Evolutionary conservation across 2,329 filamentous ascomycete genomes (phyloP).

Genomic region (Phoma sp.): DNA sequence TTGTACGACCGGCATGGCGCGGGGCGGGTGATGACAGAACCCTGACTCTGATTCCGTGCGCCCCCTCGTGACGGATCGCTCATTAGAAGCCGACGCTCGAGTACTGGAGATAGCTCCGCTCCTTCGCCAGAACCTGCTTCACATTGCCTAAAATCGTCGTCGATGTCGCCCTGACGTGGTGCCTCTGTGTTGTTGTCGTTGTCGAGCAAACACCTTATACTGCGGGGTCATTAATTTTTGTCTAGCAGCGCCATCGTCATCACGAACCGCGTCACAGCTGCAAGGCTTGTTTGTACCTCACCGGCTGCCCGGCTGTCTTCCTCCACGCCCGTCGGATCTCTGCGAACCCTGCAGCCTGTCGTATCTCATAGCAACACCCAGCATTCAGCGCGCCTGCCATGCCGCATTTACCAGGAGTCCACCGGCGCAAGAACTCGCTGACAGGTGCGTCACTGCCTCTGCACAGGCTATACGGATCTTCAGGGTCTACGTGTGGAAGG

Average conservation of each 20-base stretch:
- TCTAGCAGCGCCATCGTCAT: slow-evolving; percentile 31
- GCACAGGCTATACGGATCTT: slow-evolving; percentile 10
- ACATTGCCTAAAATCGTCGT: not conserved
- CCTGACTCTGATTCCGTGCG: slow-evolving; percentile 4
- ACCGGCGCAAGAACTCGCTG: slow-evolving; percentile 34
- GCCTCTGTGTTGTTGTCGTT: slow-evolving; percentile 2
- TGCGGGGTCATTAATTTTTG: slow-evolving; percentile 34
- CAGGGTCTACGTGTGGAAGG: not conserved
- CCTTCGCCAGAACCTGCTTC: slow-evolving; percentile 7
- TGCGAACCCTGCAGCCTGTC: not conserved
- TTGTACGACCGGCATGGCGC: slow-evolving; percentile 6
- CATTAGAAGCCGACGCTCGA: slow-evolving; percentile 9
- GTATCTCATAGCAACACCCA: not conserved
- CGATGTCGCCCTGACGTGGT: slow-evolving; percentile 8
- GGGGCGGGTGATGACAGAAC: slow-evolving; percentile 6
- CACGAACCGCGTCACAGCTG: slow-evolving; percentile 23
- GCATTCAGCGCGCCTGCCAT: slow-evolving; percentile 41
- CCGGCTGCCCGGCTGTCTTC: slow-evolving; percentile 18
- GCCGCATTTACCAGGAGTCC: slow-evolving; percentile 40
- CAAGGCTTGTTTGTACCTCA: slow-evolving; percentile 22
- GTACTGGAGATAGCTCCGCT: not conserved
- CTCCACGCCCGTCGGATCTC: not conserved
- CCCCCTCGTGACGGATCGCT: slow-evolving; percentile 5
- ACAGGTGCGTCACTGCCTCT: slow-evolving; percentile 35
- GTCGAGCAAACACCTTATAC: not conserved